These are phyloP conservation scores for Aspergillus homomorphus DNA, from an alignment of 495 filamentous ascomycete species.

Conservation along the genomic window DNA sequence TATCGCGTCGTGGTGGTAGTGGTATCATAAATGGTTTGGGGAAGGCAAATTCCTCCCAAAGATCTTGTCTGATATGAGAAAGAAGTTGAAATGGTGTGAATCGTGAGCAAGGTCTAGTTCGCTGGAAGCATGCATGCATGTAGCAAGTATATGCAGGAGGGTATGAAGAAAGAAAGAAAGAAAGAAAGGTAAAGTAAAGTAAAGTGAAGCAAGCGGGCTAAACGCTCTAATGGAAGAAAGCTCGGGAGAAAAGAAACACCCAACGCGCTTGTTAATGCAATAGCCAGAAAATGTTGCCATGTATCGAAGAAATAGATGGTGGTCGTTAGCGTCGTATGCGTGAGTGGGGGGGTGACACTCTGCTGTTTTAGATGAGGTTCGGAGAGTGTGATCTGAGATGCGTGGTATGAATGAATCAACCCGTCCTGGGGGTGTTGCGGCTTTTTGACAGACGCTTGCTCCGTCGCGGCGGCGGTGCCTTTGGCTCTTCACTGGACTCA, in stretches of 20 bases:
- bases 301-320: not conserved
- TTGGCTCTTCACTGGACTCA: slow-evolving; percentile 17
- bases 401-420: not conserved
- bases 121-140: not conserved
- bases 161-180: not conserved
- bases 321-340: not conserved
- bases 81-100: not conserved
- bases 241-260: not conserved
- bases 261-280: not conserved
- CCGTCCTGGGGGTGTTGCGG: slow-evolving; percentile 14
- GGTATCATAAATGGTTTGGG: not conserved
- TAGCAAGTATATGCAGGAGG: not conserved
- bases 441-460: slow-evolving; percentile 22
- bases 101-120: not conserved
- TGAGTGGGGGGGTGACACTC: not conserved
- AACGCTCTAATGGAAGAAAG: not conserved
- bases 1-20: not conserved
- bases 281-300: not conserved
- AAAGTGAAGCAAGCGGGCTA: no score
- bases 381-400: not conserved
- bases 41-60: not conserved
- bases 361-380: not conserved
- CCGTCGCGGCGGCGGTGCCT: slow-evolving; percentile 17
- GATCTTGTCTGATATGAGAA: not conserved
- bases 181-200: no score